Base-by-base conservation (phyloP, 345 rosid genomes). In the Gynandropsis gynandra region DNA sequence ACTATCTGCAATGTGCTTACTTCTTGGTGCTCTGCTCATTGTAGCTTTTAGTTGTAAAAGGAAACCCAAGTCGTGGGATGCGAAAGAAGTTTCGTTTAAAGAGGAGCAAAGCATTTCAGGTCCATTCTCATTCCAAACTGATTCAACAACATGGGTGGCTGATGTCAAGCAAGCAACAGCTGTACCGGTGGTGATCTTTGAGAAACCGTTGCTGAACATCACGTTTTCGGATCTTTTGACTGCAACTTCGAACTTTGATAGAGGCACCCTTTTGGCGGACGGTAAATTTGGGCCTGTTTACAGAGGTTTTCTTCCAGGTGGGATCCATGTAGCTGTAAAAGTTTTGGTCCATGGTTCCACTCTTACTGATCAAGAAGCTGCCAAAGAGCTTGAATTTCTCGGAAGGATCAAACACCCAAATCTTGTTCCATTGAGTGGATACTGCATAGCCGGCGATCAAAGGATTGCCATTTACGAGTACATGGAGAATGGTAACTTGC, bases 401-500 rank as follows among this genome's bases (percentile, higher is more conserved):
- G 98, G 98, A 48, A 73, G 92, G 50, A 80, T 90, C 65, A 90
- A 76, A 42, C 98, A 90, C 61, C 82, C 82, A 0, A 86, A 86
- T 62, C 96, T 90, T 43, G 98, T 90, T 47, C 98, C 98, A 0
- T 43, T 90, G 45, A 81, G 87, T 4, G 96, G 96, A 44, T 90
- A 81, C 19, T 90, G 98, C 83, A 61, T 90, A 51, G 96, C 95
- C 0, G 90, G 98, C 50, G 96, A 86, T 38, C 98, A 90, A 64
- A 71, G 96, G 74, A 90, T 90, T 18, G 96, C 95, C 10, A 83
- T 90, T 9, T 90, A 90, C 34, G 92, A 90, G 64, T 90, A 86
- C 60, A 90, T 90, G 98, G 95, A 86, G 78, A 83, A 90, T 1
- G 98, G 98, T 31, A 90, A 81, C 85, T 70, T 90, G 78, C 96